Evolutionary conservation across 2,329 filamentous ascomycete genomes (phyloP).

Genomic region (Botrytis byssoidea): DNA sequence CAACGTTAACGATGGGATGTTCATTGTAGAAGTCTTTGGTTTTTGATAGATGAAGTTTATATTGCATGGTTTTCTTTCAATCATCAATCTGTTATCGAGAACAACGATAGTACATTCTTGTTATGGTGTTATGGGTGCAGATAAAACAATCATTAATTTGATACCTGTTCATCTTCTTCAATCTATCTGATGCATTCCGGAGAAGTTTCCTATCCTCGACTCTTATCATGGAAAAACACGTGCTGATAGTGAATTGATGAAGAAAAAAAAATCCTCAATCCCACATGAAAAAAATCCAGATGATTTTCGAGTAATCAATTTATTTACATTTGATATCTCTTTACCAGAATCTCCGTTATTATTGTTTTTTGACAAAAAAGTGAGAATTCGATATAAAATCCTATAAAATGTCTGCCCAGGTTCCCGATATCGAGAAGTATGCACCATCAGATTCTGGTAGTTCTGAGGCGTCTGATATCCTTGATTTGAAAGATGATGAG

Average conservation of each 20-base stretch:
- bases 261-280: constrained; percentile 4
- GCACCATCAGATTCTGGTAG: constrained; percentile 39
- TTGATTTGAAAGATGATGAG: constrained; percentile 46
- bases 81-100: background rate
- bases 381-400: background rate
- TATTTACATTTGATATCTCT: background rate
- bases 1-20: constrained; percentile 13
- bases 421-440: constrained; percentile 25
- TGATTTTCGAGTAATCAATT: background rate
- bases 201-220: background rate
- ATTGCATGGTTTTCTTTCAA: background rate
- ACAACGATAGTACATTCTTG: background rate
- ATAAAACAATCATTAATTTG: background rate
- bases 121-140: background rate
- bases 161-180: background rate
- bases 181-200: background rate
- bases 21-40: background rate
- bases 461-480: constrained; percentile 45
- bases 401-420: constrained; percentile 28
- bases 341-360: background rate
- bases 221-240: constrained; percentile 3
- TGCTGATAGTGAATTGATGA: constrained; percentile 3
- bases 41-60: background rate
- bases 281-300: constrained; percentile 4
- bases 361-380: background rate